Evolutionary conservation across 768 basidiomycete genomes (phyloP), one percentile per base, ranked within the genome.

Genomic region (Rhizopogon roseolus): DNA sequence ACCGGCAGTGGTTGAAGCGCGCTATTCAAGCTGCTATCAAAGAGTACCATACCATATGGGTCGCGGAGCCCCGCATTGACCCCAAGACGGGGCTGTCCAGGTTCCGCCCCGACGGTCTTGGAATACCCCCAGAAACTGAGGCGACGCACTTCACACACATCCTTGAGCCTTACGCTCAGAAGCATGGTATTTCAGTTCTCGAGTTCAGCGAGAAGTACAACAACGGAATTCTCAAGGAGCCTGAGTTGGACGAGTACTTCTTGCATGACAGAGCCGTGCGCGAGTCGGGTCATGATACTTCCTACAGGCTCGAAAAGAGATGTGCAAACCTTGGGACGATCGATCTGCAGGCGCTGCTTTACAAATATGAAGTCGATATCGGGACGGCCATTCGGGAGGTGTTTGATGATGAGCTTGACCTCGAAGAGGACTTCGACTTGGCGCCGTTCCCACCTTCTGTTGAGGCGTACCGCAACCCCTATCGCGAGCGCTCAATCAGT

Each of bases 301-400:
- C 93, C 3, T 99, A 99, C 70, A 85, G 96, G 13, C 93, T 99
- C 67, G 96, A 99, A 77, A 94, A 95, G 74, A 88, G 92, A 16
- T 98, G 94, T 64, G 96, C 94, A 17, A 96, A 98, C 73, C 83
- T 99, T 40, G 96, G 87, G 5, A 99, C 96, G 7, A 90, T 98
- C 66, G 96, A 99, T 68, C 75, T 99, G 59, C 95, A 98, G 74
- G 84, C 94, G 45, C 76, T 99, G 65, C 75, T 99, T 43, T 99
- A 96, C 83, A 99, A 99, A 78, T 98, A 98, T 62, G 96, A 99
- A 70, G 81, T 93, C 55, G 96, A 99, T 66, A 98, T 99, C 56
- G 97, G 93, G n/a, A 95, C 93, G 9, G 93, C 94, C 25, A 98
- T 99, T 65, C 83, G 87, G 54, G 93, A 97, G 67, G 86, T 97